Percentiles rank a stretch among this genome's conserved stretches.
These are phyloP conservation scores for Ceratobasidium sp. DNA, from an alignment of 1,284 basidiomycete genomes.

Conservation along the genomic window DNA sequence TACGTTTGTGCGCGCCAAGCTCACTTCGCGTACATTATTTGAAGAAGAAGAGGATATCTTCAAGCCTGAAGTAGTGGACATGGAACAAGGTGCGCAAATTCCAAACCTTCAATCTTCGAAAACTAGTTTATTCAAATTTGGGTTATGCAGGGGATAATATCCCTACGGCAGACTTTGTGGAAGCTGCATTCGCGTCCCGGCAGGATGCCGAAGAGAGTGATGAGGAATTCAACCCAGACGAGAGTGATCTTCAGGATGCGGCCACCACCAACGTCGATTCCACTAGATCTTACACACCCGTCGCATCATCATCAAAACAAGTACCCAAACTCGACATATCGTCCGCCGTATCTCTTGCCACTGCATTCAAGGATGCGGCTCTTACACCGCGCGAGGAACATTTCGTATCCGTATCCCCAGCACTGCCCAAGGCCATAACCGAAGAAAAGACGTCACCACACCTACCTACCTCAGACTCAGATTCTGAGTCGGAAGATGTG, in stretches of 20 bases:
- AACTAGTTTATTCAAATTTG: background rate
- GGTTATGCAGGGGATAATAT: constrained; percentile 12
- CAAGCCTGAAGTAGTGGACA: constrained; percentile 42
- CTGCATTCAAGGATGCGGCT: constrained; percentile 37
- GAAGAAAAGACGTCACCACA: constrained; percentile 1
- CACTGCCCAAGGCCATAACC: background rate
- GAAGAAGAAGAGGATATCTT: constrained; percentile 45
- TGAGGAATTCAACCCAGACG: constrained; percentile 51
- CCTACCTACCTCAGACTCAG: constrained; percentile 15
- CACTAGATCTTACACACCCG: background rate
- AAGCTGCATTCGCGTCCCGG: constrained; percentile 58
- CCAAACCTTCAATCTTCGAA: background rate
- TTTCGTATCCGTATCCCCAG: background rate
- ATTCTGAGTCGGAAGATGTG: constrained; percentile 31
- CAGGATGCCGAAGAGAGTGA: constrained; percentile 72
- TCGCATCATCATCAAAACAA: constrained; percentile 21
- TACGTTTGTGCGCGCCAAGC: constrained; percentile 35
- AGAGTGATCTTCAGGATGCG: constrained; percentile 29
- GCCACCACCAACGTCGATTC: background rate
- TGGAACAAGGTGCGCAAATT: constrained; percentile 32
- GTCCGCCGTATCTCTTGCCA: constrained; percentile 35
- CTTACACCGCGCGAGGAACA: constrained; percentile 30
- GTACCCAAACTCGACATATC: constrained; percentile 36
- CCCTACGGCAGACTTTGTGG: constrained; percentile 39
- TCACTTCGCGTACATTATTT: constrained; percentile 35